Conservation (phyloP, 495 filamentous ascomycete genomes). For the Penicillium turbatum region DNA sequence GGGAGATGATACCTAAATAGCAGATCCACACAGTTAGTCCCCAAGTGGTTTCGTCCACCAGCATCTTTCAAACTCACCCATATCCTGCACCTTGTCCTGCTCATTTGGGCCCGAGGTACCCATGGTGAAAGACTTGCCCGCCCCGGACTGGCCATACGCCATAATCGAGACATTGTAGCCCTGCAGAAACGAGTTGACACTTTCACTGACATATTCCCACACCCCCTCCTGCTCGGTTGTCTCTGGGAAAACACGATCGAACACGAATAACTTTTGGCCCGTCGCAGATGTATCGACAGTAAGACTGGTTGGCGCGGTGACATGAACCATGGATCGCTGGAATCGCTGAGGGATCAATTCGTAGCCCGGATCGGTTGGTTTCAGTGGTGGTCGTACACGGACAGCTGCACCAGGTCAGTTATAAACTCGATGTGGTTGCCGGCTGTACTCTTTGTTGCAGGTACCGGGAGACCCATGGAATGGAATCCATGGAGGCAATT, state of each 20-base stretch:
- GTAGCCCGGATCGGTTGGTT: slow-evolving; percentile 80
- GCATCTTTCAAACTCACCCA: slow-evolving; percentile 57
- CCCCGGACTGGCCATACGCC: slow-evolving; percentile 97
- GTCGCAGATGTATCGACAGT: slow-evolving; percentile 79
- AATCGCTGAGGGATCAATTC: slow-evolving; percentile 95
- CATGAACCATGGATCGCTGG: slow-evolving; percentile 87
- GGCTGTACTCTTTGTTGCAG: background rate
- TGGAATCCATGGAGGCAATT: background rate
- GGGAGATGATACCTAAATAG: slow-evolving; percentile 78
- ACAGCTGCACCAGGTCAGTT: slow-evolving; percentile 58
- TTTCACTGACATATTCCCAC: slow-evolving; percentile 93
- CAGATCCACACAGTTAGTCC: slow-evolving; percentile 1
- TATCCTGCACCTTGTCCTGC: slow-evolving; percentile 65
- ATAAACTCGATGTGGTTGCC: background rate
- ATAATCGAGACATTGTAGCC: slow-evolving; percentile 99
- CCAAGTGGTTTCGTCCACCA: background rate
- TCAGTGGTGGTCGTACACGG: slow-evolving; percentile 86
- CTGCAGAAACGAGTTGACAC: slow-evolving; percentile 84
- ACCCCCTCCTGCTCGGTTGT: slow-evolving; percentile 82
- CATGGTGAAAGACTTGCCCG: slow-evolving; percentile 99
- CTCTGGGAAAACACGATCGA: slow-evolving; percentile 89
- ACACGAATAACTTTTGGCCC: slow-evolving; percentile 90
- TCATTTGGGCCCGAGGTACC: slow-evolving; percentile 87
- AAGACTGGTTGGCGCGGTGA: slow-evolving; percentile 76
- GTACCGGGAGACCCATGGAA: slow-evolving; percentile 11